Evolutionary conservation across 257 asterid genomes (phyloP), one percentile per base, ranked within the genome.

Genomic region (Anisodus acutangulus): DNA sequence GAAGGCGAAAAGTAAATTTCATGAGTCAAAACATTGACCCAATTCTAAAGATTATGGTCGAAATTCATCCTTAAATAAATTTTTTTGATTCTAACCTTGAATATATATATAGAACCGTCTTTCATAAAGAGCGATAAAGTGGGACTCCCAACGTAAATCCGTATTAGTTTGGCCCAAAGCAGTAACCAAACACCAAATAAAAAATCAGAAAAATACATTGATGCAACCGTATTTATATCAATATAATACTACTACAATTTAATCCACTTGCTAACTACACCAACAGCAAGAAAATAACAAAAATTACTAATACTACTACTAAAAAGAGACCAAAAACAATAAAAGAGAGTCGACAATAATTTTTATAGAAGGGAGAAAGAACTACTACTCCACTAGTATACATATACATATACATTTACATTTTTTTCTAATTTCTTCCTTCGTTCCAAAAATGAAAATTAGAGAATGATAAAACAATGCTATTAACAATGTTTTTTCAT

Each of bases 401-500:
- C 55, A 63, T 64, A 64, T 78, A 17, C 55, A 63, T 58, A 59
- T 80, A 5, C 41, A 78, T 39, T 81, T 37, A 16, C 43, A 13
- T 41, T 37, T 62, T 79, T 22, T 45, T 35, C 9, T 51, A 57
- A 49, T 58, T 10, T 49, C 11, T 5, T 35, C 17, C 11, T 5
- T 35, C 17, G 10, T 5, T 58, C 53, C 12, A 71, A 78, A 81
- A 78, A 81, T 63, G 81, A 83, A 87, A 81, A 83, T 87, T 58
- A 78, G 78, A 13, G 68, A 67, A 10, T 26, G 82, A 67, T 67
- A 2, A 67, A 82, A 81, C 85, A 19, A 10, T 66, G 39, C 67
- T 84, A 16, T 66, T 83, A 12, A 81, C 67, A 86, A 85, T 90
- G 26, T 69, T 69, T 39, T 69, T 69, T 16, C 60, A 84, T 64